A percentile compares a stretch with the other conserved stretches of the same genome.
Evolutionary conservation across 2,329 filamentous ascomycete species (phyloP).

Genomic region (Trichothecium roseum): DNA sequence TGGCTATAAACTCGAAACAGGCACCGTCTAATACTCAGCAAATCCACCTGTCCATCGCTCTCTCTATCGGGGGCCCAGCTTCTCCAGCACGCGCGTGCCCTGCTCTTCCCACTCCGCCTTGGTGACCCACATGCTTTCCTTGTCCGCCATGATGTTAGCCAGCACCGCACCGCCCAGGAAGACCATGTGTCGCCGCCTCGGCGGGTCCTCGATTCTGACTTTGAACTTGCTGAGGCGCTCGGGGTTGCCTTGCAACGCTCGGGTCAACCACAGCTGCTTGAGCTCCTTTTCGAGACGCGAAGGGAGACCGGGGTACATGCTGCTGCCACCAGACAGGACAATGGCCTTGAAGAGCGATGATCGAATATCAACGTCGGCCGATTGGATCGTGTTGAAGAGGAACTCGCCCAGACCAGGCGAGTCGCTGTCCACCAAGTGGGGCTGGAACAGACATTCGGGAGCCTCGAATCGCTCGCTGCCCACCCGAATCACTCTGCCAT

Average conservation of each 20-base stretch:
- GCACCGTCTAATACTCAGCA: neutral
- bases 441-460: constrained; percentile 96
- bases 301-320: constrained; percentile 96
- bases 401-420: constrained; percentile 95
- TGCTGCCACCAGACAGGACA: constrained; percentile 89
- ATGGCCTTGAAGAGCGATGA: constrained; percentile 94
- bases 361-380: constrained; percentile 89
- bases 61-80: constrained; percentile 74
- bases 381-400: constrained; percentile 97
- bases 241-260: constrained; percentile 80
- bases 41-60: neutral
- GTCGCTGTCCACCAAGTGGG: constrained; percentile 93
- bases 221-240: constrained; percentile 98
- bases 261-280: constrained; percentile 96
- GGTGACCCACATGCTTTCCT: constrained; percentile 97
- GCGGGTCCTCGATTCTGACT: constrained; percentile 96
- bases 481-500: constrained; percentile 90
- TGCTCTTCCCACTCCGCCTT: constrained; percentile 97
- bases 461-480: constrained; percentile 97
- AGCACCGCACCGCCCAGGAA: constrained; percentile 94
- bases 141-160: constrained; percentile 98
- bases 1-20: neutral
- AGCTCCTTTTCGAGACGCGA: constrained; percentile 95
- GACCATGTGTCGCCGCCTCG: constrained; percentile 96
- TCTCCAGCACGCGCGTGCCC: constrained; percentile 74